phyloP scores from a whole-genome alignment of 306 rosid genomes.

The Canavalia gladiata region DNA sequence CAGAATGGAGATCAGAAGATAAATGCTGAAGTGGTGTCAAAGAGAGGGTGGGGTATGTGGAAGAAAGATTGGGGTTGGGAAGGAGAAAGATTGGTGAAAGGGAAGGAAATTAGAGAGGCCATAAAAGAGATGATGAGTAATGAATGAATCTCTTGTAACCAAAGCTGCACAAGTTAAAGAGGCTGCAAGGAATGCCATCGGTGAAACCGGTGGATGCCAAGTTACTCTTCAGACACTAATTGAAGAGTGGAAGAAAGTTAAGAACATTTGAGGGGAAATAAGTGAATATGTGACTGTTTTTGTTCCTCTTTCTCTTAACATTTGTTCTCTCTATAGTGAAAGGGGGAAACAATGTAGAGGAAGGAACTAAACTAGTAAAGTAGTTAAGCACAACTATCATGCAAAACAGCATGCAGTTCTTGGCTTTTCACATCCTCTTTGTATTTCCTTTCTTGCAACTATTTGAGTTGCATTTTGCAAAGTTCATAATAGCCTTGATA shows the following conservation, averaged over 20 bases:
- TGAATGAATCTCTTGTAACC: constrained; percentile 40
- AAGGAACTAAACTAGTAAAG: too few species aligned
- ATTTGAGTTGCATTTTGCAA: too few species aligned
- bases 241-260: constrained; percentile 44
- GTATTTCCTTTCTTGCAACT: too few species aligned
- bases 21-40: constrained; percentile 60
- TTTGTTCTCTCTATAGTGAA: too few species aligned
- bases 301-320: too few species aligned
- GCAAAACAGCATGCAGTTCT: too few species aligned
- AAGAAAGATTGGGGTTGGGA: constrained; percentile 67
- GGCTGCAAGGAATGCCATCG: constrained; percentile 48
- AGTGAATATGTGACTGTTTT: too few species aligned
- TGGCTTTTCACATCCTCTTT: too few species aligned
- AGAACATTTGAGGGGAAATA: neutral
- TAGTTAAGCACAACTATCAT: too few species aligned
- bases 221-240: constrained; percentile 27
- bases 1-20: constrained; percentile 66
- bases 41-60: constrained; percentile 66
- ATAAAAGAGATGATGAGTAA: constrained; percentile 63
- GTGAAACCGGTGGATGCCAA: constrained; percentile 55
- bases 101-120: constrained; percentile 63
- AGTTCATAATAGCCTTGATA: too few species aligned
- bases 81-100: constrained; percentile 50
- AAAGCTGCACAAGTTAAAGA: constrained; percentile 47
- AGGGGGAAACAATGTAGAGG: too few species aligned